These are phyloP conservation scores for Blastobotrys illinoisensis DNA, from an alignment of 1,139 yeast genomes.

Conservation along the genomic window DNA sequence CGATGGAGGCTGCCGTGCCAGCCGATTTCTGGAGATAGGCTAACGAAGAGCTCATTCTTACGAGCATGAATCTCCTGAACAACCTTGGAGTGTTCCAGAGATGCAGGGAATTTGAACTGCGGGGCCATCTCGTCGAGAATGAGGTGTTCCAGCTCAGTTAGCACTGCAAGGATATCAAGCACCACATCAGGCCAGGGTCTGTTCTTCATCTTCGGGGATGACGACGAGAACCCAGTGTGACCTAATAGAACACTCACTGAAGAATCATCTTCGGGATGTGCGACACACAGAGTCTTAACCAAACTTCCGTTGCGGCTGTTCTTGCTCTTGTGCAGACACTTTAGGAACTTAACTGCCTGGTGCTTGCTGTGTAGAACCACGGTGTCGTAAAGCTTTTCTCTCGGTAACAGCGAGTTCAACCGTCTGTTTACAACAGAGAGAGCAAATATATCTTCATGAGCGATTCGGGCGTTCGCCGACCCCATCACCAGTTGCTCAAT, in stretches of 20 bases:
- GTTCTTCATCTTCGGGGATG: conserved; percentile 5
- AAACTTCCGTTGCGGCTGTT: conserved; percentile 4
- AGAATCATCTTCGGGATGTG: conserved; percentile 11
- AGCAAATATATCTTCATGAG: conserved; percentile 11
- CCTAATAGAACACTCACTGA: conserved; percentile 6
- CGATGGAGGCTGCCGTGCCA: conserved; percentile 11
- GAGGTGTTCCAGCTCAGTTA: conserved; percentile 15
- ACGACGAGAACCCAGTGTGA: conserved; percentile 11
- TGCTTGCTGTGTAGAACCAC: conserved; percentile 14
- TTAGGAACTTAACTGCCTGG: conserved; percentile 18
- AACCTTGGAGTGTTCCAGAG: conserved; percentile 5
- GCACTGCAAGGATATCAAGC: conserved; percentile 13
- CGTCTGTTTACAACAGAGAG: conserved; percentile 15
- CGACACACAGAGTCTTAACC: conserved; percentile 10
- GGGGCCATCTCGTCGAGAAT: conserved; percentile 18
- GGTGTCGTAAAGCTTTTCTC: conserved; percentile 15
- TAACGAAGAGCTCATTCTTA: conserved; percentile 3
- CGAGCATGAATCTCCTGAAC: conserved; percentile 1
- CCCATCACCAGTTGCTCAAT: conserved; percentile 7
- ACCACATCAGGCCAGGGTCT: conserved; percentile 17
- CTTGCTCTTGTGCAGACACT: conserved; percentile 13
- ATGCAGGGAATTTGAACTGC: conserved; percentile 12
- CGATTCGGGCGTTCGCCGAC: neutral
- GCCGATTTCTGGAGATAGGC: conserved; percentile 13
- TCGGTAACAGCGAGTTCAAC: conserved; percentile 9